phyloP scores from a whole-genome alignment of 352 stramenopile genomes.

The Globisporangium echinulatum region DNA sequence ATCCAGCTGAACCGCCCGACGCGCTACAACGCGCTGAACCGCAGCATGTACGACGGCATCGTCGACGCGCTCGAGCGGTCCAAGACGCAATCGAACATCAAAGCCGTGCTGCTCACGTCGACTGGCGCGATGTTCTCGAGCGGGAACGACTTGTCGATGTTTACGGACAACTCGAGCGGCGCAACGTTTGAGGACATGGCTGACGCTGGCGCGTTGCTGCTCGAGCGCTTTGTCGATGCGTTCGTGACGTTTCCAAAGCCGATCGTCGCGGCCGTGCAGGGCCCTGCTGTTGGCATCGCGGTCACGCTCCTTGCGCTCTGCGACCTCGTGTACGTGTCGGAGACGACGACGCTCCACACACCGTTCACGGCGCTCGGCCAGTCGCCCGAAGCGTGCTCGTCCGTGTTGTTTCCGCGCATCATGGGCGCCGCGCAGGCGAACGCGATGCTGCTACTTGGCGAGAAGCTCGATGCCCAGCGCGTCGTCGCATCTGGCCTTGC shows the following conservation, averaged over 20 bases:
- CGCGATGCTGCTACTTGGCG: conserved; percentile 73
- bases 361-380: conserved; percentile 89
- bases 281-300: conserved; percentile 85
- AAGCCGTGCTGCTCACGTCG: conserved; percentile 84
- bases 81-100: conserved; percentile 55
- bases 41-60: conserved; percentile 77
- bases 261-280: conserved; percentile 86
- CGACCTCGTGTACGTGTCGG: conserved; percentile 87
- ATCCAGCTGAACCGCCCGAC: conserved; percentile 72
- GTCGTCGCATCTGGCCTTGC: conserved; percentile 38
- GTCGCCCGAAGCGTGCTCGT: conserved; percentile 89
- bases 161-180: conserved; percentile 45
- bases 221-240: conserved; percentile 59
- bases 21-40: conserved; percentile 87
- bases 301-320: conserved; percentile 86
- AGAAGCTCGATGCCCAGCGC: conserved; percentile 71
- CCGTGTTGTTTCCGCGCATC: conserved; percentile 73
- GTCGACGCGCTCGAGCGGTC: conserved; percentile 60
- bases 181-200: conserved; percentile 56
- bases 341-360: conserved; percentile 86
- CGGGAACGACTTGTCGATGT: conserved; percentile 85
- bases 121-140: conserved; percentile 86
- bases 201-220: conserved; percentile 39
- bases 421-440: conserved; percentile 86
- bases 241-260: conserved; percentile 89